Evolutionary conservation across 2,329 filamentous ascomycete species (phyloP).

Genomic region (Phyllosticta paracitricarpa): DNA sequence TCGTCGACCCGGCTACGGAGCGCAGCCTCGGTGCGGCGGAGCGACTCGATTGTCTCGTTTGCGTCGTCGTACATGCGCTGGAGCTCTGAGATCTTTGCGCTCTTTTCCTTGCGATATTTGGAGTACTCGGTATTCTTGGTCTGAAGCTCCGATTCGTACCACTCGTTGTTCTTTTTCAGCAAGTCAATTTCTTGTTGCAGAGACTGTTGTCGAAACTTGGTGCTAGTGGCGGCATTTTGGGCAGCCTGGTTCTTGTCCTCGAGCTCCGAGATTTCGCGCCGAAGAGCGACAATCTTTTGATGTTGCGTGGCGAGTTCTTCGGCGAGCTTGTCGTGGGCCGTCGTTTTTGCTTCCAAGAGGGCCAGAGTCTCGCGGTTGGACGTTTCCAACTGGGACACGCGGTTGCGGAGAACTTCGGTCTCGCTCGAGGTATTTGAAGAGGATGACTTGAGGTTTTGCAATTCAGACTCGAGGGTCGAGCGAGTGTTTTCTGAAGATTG

Average conservation of each 20-base stretch:
- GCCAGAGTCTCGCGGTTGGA: slow-evolving; percentile 86
- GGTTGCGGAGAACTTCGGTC: slow-evolving; percentile 65
- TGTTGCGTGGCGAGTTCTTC: slow-evolving; percentile 84
- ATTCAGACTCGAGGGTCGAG: slow-evolving; percentile 68
- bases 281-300: slow-evolving; percentile 73
- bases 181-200: slow-evolving; percentile 85
- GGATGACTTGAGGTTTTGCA: slow-evolving; percentile 67
- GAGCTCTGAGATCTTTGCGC: slow-evolving; percentile 75
- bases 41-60: slow-evolving; percentile 61
- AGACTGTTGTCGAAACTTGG: slow-evolving; percentile 84
- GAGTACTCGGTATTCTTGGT: slow-evolving; percentile 78
- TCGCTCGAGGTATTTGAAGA: slow-evolving; percentile 63
- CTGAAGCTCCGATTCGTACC: slow-evolving; percentile 85
- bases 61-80: slow-evolving; percentile 84
- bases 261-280: slow-evolving; percentile 68
- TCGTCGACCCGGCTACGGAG: slow-evolving; percentile 75
- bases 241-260: slow-evolving; percentile 78
- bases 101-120: slow-evolving; percentile 91
- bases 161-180: slow-evolving; percentile 82
- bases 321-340: slow-evolving; percentile 73
- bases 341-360: slow-evolving; percentile 81
- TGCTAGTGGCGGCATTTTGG: slow-evolving; percentile 66
- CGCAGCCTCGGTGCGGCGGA: slow-evolving; percentile 70
- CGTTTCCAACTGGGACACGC: slow-evolving; percentile 77
- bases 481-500: slow-evolving; percentile 58